Evolutionary conservation across 345 rosid genomes (phyloP).

Genomic region (Citrus inodora): DNA sequence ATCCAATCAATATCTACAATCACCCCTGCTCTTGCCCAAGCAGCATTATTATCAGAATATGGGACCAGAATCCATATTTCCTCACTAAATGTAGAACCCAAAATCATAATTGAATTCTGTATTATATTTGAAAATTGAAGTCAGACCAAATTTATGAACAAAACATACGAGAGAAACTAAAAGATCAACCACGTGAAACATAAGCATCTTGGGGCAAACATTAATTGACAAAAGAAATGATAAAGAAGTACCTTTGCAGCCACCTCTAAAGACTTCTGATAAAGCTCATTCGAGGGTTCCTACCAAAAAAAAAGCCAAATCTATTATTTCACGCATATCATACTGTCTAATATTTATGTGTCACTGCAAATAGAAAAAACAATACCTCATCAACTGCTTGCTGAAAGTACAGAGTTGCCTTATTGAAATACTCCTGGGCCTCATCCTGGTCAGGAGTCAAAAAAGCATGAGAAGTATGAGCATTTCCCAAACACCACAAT

Average conservation of each 20-base stretch:
- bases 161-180: not conserved
- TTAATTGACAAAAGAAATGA: not conserved
- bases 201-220: not conserved
- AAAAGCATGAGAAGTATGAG: constrained; percentile 73
- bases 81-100: not conserved
- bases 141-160: not conserved
- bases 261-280: constrained; percentile 68
- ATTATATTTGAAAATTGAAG: not conserved
- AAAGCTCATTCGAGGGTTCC: constrained; percentile 76
- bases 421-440: constrained; percentile 56
- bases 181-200: constrained; percentile 1
- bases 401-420: constrained; percentile 62
- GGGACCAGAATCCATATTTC: not conserved
- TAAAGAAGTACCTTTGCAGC: constrained; percentile 56
- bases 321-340: not conserved
- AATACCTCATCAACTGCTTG: constrained; percentile 73
- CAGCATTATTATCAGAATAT: not conserved
- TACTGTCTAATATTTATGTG: not conserved
- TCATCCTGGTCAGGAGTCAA: constrained; percentile 60
- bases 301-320: constrained; percentile 31
- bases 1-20: not conserved
- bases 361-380: not conserved
- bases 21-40: not conserved
- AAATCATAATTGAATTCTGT: not conserved
- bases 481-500: constrained; percentile 91